Evolutionary conservation across 1,139 yeast species (phyloP).

Genomic region (Taiozyma sp.): DNA sequence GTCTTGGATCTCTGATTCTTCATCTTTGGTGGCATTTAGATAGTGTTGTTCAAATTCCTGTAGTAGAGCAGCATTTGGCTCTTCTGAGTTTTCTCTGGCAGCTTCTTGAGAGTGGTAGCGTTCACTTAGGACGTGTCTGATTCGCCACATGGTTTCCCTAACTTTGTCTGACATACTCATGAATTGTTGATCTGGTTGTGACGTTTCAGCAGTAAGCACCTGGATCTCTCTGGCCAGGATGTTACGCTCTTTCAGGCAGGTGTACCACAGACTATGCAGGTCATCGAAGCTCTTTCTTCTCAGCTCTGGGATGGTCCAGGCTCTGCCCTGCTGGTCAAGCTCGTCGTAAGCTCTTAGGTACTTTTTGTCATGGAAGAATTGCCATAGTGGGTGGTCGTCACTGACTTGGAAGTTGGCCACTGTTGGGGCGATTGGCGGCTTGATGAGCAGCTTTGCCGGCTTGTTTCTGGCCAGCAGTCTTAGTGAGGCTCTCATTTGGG

Average conservation of each 20-base stretch:
- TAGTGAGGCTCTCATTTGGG: not conserved
- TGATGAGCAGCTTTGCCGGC: constrained; percentile 39
- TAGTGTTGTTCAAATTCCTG: constrained; percentile 56
- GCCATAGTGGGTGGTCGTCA: constrained; percentile 94
- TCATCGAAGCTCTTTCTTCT: constrained; percentile 92
- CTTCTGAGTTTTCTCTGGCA: constrained; percentile 45
- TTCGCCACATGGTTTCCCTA: constrained; percentile 62
- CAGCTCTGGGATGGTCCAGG: constrained; percentile 87
- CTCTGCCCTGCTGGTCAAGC: constrained; percentile 56
- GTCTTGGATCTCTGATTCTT: constrained; percentile 58
- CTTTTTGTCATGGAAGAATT: constrained; percentile 67
- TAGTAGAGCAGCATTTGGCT: constrained; percentile 42
- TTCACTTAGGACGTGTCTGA: constrained; percentile 84
- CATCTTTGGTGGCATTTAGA: constrained; percentile 51
- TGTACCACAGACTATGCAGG: constrained; percentile 87
- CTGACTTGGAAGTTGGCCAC: constrained; percentile 66
- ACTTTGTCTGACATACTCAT: constrained; percentile 38
- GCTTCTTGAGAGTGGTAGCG: constrained; percentile 70
- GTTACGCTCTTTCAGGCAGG: constrained; percentile 80
- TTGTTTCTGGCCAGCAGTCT: constrained; percentile 13
- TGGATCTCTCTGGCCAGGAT: constrained; percentile 71
- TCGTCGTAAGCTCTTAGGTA: constrained; percentile 59
- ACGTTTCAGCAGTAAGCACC: constrained; percentile 36
- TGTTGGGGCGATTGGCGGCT: constrained; percentile 87
- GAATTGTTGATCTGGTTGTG: constrained; percentile 34